Base-by-base conservation (phyloP, 176 grass and related monocot species). In the Luzula sylvatica region DNA sequence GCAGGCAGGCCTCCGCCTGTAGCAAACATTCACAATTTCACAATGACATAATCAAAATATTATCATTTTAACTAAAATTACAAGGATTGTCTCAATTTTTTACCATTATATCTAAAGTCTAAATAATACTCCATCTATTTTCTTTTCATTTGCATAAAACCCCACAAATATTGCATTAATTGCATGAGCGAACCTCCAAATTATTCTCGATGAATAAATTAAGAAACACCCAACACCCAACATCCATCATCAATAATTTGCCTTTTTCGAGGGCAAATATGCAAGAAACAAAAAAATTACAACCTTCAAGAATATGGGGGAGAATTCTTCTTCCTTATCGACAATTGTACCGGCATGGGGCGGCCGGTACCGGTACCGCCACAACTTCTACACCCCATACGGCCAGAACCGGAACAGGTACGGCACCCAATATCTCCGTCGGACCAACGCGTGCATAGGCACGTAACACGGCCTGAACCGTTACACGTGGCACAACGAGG, bases 371-470 rank as follows among this genome's bases (percentile, higher is more conserved):
- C 90, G 14, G 76, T 82, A 0, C 90, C 84, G 13, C 90, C 80
- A 47, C 90, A 96, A 74, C 76, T 96, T 38, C 90, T 50, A 72
- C 90, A 96, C 0, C 63, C 62, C 74, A 56, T 86, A 46, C 73
- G 65, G 1, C 90, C 84, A 0, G 83, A 96, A 0, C 90, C 90
- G 0, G 80, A 74, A 78, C 90, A 96, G 15, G 73, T 65, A 11
- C 89, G 67, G 74, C 83, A 96, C 1, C 90, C 90, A 38, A 56
- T 42, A 75, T 96, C 90, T 23, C 81, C 84, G 58, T 96, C 90
- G 7, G 90, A 96, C 84, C 83, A 96, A 11, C 90, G 84, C 42
- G 69, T 52, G 81, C 90, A 96, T 4, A 89, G 38, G 74, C 90
- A 96, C 3, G 76, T 22, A 21, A 86, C 80, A 41, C 71, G 61